A percentile compares a stretch with the other conserved stretches of the same genome.
These are phyloP conservation scores for Aspergillus arachidicola DNA, from an alignment of 2,329 filamentous ascomycete genomes.

Conservation along the genomic window DNA sequence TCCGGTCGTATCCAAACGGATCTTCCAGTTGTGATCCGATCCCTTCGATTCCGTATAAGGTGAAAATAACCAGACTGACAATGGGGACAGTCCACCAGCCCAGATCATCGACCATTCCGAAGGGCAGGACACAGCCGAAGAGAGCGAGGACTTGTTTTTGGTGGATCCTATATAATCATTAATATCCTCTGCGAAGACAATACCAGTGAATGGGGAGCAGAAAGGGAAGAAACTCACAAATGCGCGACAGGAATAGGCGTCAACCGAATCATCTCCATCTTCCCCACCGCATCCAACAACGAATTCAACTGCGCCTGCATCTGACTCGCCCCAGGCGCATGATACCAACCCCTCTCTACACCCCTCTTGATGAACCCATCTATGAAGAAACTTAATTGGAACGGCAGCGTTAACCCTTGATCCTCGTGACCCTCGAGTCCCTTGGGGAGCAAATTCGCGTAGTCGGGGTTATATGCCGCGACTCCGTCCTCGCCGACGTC, in stretches of 20 bases:
- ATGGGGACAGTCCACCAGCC: conserved; percentile 65
- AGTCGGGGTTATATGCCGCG: conserved; percentile 49
- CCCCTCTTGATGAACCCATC: conserved; percentile 63
- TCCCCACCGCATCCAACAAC: conserved; percentile 61
- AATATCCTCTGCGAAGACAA: not conserved
- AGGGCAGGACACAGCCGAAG: conserved; percentile 63
- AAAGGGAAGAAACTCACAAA: conserved; percentile 38
- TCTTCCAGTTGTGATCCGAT: conserved; percentile 67
- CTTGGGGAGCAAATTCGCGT: conserved; percentile 53
- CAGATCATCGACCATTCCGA: conserved; percentile 65
- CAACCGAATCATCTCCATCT: conserved; percentile 67
- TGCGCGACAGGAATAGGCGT: conserved; percentile 67
- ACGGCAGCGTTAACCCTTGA: conserved; percentile 60
- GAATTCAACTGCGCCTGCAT: conserved; percentile 61
- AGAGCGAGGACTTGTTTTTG: conserved; percentile 65
- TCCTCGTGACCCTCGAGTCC: conserved; percentile 59
- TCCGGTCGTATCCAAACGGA: conserved; percentile 66
- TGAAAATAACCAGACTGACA: conserved; percentile 63
- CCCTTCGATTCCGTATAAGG: conserved; percentile 65
- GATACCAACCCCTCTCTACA: conserved; percentile 60
- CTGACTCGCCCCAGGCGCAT: conserved; percentile 60
- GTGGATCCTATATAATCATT: conserved; percentile 53
- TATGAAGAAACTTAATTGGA: conserved; percentile 63
- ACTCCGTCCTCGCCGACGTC: conserved; percentile 32
- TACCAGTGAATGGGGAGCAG: not conserved